These are phyloP conservation scores for Penicillium sp. DNA, from an alignment of 2,329 filamentous ascomycete species.

Conservation along the genomic window DNA sequence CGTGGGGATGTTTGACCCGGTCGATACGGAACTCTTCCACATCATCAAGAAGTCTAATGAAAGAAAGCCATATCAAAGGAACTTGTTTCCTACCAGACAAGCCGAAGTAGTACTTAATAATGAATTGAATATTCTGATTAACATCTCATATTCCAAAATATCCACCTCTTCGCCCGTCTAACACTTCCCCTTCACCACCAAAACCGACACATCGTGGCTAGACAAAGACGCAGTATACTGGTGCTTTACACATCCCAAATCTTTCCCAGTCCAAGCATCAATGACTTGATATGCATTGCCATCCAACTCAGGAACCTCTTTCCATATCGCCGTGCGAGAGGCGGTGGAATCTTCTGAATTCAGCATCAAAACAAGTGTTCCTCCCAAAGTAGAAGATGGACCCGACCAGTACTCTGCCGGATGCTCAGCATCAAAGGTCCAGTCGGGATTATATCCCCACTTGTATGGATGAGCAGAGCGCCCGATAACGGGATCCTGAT, in stretches of 20 bases:
- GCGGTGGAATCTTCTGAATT: slow-evolving; percentile 31
- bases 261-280: slow-evolving; percentile 36
- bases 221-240: slow-evolving; percentile 28
- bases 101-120: not conserved
- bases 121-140: not conserved
- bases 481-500: slow-evolving; percentile 52
- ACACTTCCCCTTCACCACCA: slow-evolving; percentile 29
- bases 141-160: not conserved
- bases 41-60: no score
- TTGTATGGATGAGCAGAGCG: slow-evolving; percentile 49
- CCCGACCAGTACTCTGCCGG: slow-evolving; percentile 45
- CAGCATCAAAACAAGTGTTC: slow-evolving; percentile 37
- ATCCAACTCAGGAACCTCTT: slow-evolving; percentile 35
- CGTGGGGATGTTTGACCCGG: not conserved
- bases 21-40: not conserved
- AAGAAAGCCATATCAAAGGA: not conserved
- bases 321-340: slow-evolving; percentile 33
- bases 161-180: not conserved
- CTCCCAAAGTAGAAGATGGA: slow-evolving; percentile 30
- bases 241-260: slow-evolving; percentile 35
- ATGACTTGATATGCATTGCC: slow-evolving; percentile 26
- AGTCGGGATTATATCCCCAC: slow-evolving; percentile 41
- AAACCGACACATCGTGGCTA: slow-evolving; percentile 36
- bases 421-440: slow-evolving; percentile 38
- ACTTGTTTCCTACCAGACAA: not conserved